Base-by-base conservation (phyloP, 805 yeast species). In the Suhomyces tanzawaensis region DNA sequence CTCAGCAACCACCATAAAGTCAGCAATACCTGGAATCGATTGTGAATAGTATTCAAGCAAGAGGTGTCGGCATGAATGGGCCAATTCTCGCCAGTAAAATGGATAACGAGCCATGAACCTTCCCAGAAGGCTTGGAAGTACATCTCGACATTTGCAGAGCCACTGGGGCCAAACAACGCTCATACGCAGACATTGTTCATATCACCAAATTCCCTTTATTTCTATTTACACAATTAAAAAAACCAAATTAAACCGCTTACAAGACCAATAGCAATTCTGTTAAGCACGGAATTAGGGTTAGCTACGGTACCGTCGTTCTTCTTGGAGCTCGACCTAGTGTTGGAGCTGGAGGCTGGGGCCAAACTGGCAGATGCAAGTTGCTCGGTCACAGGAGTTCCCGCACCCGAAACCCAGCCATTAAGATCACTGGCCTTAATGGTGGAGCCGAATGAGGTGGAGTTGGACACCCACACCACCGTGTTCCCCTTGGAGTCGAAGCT, bases 401-500 rank as follows among this genome's bases (percentile, higher is more conserved):
- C 62, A 16, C 44, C 50, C 1, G 70, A 49, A 31, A 81, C 59
- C 77, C 85, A 73, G 2, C 50, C 33, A 36, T 60, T 52, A 8
- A 83, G 51, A 37, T 68, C 69, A n/a, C 66, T 45, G 15, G 70
- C 76, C 11, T 58, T 39, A 19, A 83, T 52, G n/a, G 71, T 51
- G 2, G 53, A 48, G 48, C 71, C 78, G 44, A 82, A 70, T 1
- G 67, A 35, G 22, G 85, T 74, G 21, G 60, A 55, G 52, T 80
- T 73, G 24, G 82, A 72, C 44, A 82, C 44, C 60, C 81, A 84
- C 4, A 80, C 79, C n/a, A 76, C 60, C 13, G 77, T 81, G 30
- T 66, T 68, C 29, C 88, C 88, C 45, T 71, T 69, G 37, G 75
- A 60, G 42, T 76, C 85, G 49, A 84, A 82, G 5, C 77, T 72